Conservation (phyloP, 441 rosid genomes). For the Geranium incanum region DNA sequence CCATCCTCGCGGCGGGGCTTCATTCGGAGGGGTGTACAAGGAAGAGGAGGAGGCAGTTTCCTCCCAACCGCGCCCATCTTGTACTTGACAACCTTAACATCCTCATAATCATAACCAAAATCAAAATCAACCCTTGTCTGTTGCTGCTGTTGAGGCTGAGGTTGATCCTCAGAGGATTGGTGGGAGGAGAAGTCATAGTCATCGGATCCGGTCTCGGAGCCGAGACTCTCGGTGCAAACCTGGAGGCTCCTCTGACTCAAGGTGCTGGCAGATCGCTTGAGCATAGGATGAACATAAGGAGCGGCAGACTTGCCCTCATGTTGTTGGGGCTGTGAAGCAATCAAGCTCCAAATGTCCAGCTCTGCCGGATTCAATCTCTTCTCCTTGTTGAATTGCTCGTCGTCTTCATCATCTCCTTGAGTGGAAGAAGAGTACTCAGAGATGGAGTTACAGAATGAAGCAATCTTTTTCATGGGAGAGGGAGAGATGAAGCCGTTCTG, state of each 20-base stretch:
- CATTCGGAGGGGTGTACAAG: constrained; percentile 41
- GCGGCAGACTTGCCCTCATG: constrained; percentile 17
- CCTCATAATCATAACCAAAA: constrained; percentile 20
- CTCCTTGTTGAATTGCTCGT: not conserved
- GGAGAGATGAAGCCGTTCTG: constrained; percentile 29
- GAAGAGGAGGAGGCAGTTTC: constrained; percentile 28
- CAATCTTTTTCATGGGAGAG: constrained; percentile 45
- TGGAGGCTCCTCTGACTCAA: constrained; percentile 66
- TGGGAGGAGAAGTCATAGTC: constrained; percentile 57
- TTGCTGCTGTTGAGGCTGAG: too few species aligned
- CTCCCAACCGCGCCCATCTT: constrained; percentile 17
- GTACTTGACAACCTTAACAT: constrained; percentile 19
- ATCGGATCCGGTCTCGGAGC: constrained; percentile 75
- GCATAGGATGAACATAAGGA: constrained; percentile 67
- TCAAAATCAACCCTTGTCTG: not conserved
- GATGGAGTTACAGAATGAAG: constrained; percentile 34
- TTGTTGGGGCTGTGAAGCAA: constrained; percentile 29
- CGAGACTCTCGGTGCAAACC: constrained; percentile 30
- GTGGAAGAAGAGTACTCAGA: constrained; percentile 15
- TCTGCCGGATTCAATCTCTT: constrained; percentile 17
- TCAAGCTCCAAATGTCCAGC: constrained; percentile 57
- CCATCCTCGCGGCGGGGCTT: constrained; percentile 72
- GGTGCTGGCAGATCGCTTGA: constrained; percentile 47
- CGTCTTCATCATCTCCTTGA: constrained; percentile 14
- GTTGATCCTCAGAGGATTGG: constrained; percentile 40